These are phyloP conservation scores for Setaria italica DNA, from an alignment of 202 grass and related monocot species.

Conservation along the genomic window DNA sequence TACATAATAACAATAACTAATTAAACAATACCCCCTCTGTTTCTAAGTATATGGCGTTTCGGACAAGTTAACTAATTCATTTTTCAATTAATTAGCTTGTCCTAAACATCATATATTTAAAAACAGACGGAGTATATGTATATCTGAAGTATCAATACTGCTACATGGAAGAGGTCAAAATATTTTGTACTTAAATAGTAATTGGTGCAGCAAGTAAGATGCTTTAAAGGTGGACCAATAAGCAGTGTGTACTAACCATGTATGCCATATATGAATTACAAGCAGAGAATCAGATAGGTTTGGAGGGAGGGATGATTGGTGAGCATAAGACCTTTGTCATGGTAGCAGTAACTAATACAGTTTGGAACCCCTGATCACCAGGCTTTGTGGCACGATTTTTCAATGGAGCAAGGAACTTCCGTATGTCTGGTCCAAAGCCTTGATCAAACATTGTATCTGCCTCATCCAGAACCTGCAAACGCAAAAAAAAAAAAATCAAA, in stretches of 20 bases:
- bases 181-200: background rate
- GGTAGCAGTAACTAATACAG: slow-evolving; percentile 88
- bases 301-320: background rate
- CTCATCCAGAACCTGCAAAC: slow-evolving; percentile 85
- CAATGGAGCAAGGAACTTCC: slow-evolving; percentile 90
- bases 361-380: slow-evolving; percentile 93
- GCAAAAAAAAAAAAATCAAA: slow-evolving; percentile 37
- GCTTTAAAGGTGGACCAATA: background rate
- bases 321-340: slow-evolving; percentile 77
- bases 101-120: background rate
- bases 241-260: background rate
- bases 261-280: slow-evolving; percentile 21
- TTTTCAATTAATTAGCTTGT: background rate
- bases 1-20: background rate
- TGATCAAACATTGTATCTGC: slow-evolving; percentile 99
- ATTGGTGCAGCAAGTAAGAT: background rate
- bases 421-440: slow-evolving; percentile 90
- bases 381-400: slow-evolving; percentile 77
- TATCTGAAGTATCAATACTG: slow-evolving; percentile 2
- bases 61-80: background rate
- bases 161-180: slow-evolving; percentile 6
- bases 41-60: background rate
- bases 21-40: background rate
- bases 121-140: background rate
- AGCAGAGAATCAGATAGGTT: background rate